Percentiles rank a stretch among this genome's conserved stretches.
phyloP scores from a whole-genome alignment of 768 basidiomycete genomes.

The Rhodotorula graminis region DNA sequence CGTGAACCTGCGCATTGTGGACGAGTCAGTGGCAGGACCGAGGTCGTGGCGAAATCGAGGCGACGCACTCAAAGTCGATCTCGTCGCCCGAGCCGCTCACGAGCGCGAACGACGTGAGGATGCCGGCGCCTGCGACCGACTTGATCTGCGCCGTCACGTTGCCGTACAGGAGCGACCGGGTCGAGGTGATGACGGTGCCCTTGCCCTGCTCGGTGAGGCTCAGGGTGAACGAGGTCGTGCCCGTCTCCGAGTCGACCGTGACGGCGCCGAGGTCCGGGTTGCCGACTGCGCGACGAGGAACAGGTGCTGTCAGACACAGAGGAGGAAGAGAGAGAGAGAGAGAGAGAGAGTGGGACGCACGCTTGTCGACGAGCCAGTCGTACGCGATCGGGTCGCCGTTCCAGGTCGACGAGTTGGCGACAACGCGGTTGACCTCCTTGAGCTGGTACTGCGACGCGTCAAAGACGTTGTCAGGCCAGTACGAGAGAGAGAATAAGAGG shows the following conservation, averaged over 20 bases:
- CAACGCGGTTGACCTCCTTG: background rate
- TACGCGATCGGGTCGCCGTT: slow-evolving; percentile 22
- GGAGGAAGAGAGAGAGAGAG: background rate
- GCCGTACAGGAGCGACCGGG: slow-evolving; percentile 46
- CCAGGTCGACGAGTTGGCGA: slow-evolving; percentile 19
- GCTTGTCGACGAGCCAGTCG: slow-evolving; percentile 30
- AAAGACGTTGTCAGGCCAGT: background rate
- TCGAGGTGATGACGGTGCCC: slow-evolving; percentile 45
- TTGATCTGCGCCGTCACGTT: slow-evolving; percentile 41
- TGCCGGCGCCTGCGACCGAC: slow-evolving; percentile 39
- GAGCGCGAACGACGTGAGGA: slow-evolving; percentile 43
- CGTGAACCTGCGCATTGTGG: slow-evolving; percentile 1
- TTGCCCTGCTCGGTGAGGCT: slow-evolving; percentile 16
- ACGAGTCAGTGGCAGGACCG: background rate
- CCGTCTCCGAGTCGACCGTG: background rate
- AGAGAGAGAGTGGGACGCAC: background rate
- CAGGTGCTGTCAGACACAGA: background rate
- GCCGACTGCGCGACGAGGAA: background rate
- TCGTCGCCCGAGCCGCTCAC: slow-evolving; percentile 14
- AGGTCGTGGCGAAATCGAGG: no score
- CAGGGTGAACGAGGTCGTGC: slow-evolving; percentile 2
- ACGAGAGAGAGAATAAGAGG: no score
- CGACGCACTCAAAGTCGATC: slow-evolving; percentile 29
- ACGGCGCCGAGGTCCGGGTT: background rate
- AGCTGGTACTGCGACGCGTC: slow-evolving; percentile 1